Conservation (phyloP, 2,329 filamentous ascomycete genomes). For the Trichoderma hamatum region DNA sequence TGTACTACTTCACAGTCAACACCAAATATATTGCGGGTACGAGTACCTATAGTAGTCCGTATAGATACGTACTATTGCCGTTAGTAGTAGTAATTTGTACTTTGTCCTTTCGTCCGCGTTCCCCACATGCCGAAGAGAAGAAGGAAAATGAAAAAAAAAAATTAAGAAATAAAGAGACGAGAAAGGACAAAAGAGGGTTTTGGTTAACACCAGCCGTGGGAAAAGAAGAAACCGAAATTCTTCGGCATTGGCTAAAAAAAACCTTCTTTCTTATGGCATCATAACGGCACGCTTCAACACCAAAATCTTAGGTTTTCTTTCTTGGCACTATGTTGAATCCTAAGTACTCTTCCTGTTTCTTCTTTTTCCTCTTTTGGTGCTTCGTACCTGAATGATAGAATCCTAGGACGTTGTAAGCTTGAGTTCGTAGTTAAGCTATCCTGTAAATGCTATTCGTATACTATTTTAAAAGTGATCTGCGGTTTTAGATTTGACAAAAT, state of each 20-base stretch:
- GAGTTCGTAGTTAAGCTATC: slow-evolving; percentile 1
- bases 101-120: background rate
- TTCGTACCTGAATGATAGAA: background rate
- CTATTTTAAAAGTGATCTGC: background rate
- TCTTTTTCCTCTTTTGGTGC: background rate
- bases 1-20: background rate
- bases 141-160: background rate
- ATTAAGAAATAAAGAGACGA: background rate
- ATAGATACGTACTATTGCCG: background rate
- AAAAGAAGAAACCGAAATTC: background rate
- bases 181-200: background rate
- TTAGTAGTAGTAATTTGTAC: background rate
- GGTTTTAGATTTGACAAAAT: background rate
- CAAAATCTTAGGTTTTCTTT: background rate
- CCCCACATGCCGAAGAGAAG: slow-evolving; percentile 4
- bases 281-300: background rate
- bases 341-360: background rate
- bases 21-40: background rate
- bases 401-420: background rate
- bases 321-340: background rate
- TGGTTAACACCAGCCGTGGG: background rate
- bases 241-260: background rate
- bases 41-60: background rate
- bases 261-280: background rate
- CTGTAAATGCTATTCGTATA: background rate